A percentile compares a stretch with the other conserved stretches of the same genome.
These are phyloP conservation scores for Dothideomycetes sp. DNA, from an alignment of 2,329 filamentous ascomycete genomes.

Conservation along the genomic window DNA sequence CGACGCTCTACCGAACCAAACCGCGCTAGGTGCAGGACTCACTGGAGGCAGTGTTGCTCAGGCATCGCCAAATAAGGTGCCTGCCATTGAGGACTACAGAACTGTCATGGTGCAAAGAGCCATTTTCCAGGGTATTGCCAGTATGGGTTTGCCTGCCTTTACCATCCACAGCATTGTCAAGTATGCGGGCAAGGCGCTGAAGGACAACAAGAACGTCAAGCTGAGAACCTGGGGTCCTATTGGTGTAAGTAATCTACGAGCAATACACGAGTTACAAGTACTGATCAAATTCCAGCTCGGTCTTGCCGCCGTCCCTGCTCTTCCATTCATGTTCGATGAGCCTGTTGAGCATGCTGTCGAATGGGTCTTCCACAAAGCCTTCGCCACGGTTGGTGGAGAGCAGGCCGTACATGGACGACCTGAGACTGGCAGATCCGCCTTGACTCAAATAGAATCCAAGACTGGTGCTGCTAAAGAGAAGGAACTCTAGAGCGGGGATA, in stretches of 20 bases:
- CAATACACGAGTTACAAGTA: neutral
- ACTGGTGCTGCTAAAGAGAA: constrained; percentile 26
- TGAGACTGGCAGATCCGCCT: constrained; percentile 29
- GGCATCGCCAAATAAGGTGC: constrained; percentile 38
- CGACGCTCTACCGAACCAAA: constrained; percentile 3
- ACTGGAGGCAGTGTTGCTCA: constrained; percentile 14
- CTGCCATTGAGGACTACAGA: constrained; percentile 80
- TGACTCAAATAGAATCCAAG: constrained; percentile 28
- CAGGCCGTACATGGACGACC: constrained; percentile 42
- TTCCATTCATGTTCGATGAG: constrained; percentile 80
- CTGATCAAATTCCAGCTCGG: constrained; percentile 42
- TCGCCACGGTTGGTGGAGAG: constrained; percentile 61
- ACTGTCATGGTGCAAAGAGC: constrained; percentile 85
- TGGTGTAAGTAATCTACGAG: constrained; percentile 55
- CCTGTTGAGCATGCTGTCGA: constrained; percentile 89
- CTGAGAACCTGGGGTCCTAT: constrained; percentile 85
- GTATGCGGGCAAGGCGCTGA: constrained; percentile 81
- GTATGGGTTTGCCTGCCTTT: constrained; percentile 88
- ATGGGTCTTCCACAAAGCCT: constrained; percentile 77
- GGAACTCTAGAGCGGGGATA: constrained; percentile 29
- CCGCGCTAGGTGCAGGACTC: constrained; percentile 21
- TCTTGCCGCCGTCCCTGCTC: constrained; percentile 61
- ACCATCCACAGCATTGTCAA: constrained; percentile 89
- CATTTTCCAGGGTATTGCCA: constrained; percentile 82
- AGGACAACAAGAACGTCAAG: constrained; percentile 64